phyloP scores from a whole-genome alignment of 2,329 filamentous ascomycete genomes.

The Xylariales sp. region DNA sequence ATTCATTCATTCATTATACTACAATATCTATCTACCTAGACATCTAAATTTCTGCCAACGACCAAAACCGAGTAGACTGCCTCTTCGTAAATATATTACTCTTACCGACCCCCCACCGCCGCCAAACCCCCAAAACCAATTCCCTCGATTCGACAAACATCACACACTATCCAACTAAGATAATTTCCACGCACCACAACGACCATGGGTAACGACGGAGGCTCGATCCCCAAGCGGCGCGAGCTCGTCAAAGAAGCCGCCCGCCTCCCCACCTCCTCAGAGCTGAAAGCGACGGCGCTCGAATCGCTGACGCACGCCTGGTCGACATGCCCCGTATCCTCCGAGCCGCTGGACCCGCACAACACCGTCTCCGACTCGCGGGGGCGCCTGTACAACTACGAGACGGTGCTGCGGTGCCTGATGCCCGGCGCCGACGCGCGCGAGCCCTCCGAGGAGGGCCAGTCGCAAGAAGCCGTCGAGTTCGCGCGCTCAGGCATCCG shows the following conservation, averaged over 20 bases:
- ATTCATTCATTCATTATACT: no score
- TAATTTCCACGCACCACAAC: no score
- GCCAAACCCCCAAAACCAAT: not conserved
- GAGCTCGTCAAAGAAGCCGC: slow-evolving; percentile 96
- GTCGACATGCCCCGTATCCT: slow-evolving; percentile 88
- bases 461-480: slow-evolving; percentile 42
- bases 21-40: no score
- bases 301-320: slow-evolving; percentile 89
- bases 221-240: slow-evolving; percentile 92
- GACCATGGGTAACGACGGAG: slow-evolving; percentile 95
- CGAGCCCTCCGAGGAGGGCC: slow-evolving; percentile 10
- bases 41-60: not conserved
- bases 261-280: slow-evolving; percentile 80
- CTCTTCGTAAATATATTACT: not conserved
- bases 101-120: not conserved
- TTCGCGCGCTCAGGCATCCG: slow-evolving; percentile 72
- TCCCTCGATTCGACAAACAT: not conserved
- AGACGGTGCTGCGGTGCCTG: slow-evolving; percentile 77
- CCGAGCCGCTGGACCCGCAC: slow-evolving; percentile 73
- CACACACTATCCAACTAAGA: not conserved
- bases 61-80: not conserved
- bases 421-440: slow-evolving; percentile 65
- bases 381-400: slow-evolving; percentile 94
- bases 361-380: slow-evolving; percentile 86
- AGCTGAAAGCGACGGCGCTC: slow-evolving; percentile 87